Evolutionary conservation across 1,284 basidiomycete genomes (phyloP), one percentile per base, ranked within the genome.

Genomic region (Microstroma glucosiphilum): DNA sequence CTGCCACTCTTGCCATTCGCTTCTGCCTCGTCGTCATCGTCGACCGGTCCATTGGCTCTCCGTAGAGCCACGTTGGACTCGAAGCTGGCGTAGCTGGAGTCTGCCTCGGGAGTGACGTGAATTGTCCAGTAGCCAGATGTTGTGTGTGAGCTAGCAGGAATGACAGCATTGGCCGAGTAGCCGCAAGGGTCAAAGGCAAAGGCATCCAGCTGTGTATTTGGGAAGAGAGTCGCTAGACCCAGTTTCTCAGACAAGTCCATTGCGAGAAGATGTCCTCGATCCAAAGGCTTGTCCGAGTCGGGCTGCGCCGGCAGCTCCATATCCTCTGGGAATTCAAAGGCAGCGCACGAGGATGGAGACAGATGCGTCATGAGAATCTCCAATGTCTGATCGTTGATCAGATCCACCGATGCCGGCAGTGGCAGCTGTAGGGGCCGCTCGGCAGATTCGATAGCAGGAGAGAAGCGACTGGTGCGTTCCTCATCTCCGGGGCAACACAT

Each of bases 331-430:
- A 87, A 87, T 80, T 89, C 89, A 84, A 98, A 98, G 0, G 87
- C 86, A 15, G 83, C 82, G 63, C 91, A 86, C 13, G 89, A 88
- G 41, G 83, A 80, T 2, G 88, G 85, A 2, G 88, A 85, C n/a
- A 99, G 86, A 73, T 91, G 86, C 57, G 92, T 92, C 96, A 99
- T 99, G 76, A 98, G 86, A 75, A 98, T 94, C 81, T 99, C 96
- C 75, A 99, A 89, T 56, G 96, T 98, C 79, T 89, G 93, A 81
- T 98, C 96, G 42, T 70, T 67, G 43, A 65, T 61, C 12, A 40
- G n/a, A 23, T 55, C 37, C 15, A 51, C 15, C 15, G 26, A 6
- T 17, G 64, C 63, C 12, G 69, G 67, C 21, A 66, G 56, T 7
- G 69, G 71, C 6, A 72, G 58, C 30, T 64, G 57, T 12, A 71